Conservation (phyloP, 768 basidiomycete species). For the Pleurotus citrinopileatus region DNA sequence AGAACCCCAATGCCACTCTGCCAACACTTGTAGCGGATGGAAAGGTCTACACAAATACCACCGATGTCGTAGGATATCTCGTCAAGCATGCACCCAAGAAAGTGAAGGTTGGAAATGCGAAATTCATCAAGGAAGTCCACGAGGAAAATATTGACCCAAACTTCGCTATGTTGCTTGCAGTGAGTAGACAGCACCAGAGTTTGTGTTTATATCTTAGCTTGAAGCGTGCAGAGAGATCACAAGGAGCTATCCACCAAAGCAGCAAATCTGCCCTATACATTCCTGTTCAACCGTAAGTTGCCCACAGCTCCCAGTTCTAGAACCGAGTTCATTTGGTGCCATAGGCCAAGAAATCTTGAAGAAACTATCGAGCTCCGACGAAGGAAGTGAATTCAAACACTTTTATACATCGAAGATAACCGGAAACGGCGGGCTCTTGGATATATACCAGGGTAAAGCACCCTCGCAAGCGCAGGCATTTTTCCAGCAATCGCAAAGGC, state of each 20-base stretch:
- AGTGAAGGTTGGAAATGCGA: constrained; percentile 30
- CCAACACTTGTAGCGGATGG: constrained; percentile 37
- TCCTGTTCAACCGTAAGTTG: constrained; percentile 38
- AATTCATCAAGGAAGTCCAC: constrained; percentile 38
- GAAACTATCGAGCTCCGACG: constrained; percentile 29
- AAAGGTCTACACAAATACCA: constrained; percentile 34
- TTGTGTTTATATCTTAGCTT: not conserved
- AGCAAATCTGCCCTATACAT: constrained; percentile 27
- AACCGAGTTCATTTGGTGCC: not conserved
- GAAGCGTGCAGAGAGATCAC: constrained; percentile 37
- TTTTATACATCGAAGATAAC: constrained; percentile 44
- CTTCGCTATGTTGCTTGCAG: constrained; percentile 40
- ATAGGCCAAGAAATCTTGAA: constrained; percentile 43
- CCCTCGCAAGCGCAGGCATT: constrained; percentile 30
- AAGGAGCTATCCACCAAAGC: constrained; percentile 40
- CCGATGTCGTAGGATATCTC: constrained; percentile 38
- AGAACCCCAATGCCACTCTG: constrained; percentile 44
- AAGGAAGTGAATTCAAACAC: constrained; percentile 32
- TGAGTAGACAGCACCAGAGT: constrained; percentile 19
- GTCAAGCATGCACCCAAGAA: constrained; percentile 34
- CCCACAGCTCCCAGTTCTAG: not conserved
- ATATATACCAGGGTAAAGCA: constrained; percentile 37
- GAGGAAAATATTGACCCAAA: constrained; percentile 49
- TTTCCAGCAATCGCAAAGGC: constrained; percentile 32
- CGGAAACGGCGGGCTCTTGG: constrained; percentile 35